phyloP scores from a whole-genome alignment of 2,329 filamentous ascomycete genomes.

The Lecanicillium sp. region DNA sequence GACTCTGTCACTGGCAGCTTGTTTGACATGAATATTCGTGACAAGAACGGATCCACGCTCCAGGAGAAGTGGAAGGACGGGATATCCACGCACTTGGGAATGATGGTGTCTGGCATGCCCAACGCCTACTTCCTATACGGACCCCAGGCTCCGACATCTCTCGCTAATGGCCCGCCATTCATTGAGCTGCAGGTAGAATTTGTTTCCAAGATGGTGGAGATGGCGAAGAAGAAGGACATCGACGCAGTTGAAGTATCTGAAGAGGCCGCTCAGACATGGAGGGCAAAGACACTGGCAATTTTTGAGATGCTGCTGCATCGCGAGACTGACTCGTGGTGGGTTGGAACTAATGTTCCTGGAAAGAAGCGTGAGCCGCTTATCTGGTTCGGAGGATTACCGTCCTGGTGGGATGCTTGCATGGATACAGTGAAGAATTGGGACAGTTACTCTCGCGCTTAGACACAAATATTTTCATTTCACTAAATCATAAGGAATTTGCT shows the following conservation, averaged over 20 bases:
- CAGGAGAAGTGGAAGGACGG: conserved; percentile 11
- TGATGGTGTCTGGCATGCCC: conserved; percentile 14
- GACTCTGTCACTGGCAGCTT: conserved; percentile 15
- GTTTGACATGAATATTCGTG: conserved; percentile 14
- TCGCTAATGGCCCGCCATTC: conserved; percentile 14
- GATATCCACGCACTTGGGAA: conserved; percentile 14
- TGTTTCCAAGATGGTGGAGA: conserved; percentile 10
- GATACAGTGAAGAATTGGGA: conserved; percentile 3
- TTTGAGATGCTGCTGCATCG: conserved; percentile 5
- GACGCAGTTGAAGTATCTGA: conserved; percentile 4
- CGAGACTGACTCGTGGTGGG: conserved; percentile 11
- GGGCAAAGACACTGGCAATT: neutral
- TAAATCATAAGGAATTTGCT: no score
- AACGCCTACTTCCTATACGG: conserved; percentile 18
- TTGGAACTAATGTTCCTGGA: conserved; percentile 8
- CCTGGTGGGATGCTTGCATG: conserved; percentile 3
- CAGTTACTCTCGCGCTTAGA: neutral
- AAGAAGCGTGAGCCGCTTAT: conserved; percentile 10
- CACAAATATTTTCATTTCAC: no score
- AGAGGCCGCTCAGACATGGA: conserved; percentile 3
- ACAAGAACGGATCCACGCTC: conserved; percentile 10
- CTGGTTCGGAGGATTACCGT: conserved; percentile 6
- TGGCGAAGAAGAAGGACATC: conserved; percentile 7
- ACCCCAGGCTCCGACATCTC: conserved; percentile 14
- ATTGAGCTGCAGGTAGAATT: conserved; percentile 15